Evolutionary conservation across 164 flowering plant genomes (phyloP).

Genomic region (Magnolia kwangsiensis): DNA sequence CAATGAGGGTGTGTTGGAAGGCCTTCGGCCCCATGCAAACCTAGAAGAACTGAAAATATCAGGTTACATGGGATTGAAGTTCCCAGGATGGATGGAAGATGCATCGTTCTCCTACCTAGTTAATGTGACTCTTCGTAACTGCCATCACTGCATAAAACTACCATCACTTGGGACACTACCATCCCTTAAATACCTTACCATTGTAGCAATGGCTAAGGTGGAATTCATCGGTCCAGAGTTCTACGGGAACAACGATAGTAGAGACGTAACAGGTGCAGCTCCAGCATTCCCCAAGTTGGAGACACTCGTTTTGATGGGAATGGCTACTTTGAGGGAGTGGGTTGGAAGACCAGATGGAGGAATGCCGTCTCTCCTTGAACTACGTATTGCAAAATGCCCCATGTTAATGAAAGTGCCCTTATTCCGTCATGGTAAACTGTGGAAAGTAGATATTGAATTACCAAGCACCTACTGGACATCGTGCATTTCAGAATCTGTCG

Average conservation of each 20-base stretch:
- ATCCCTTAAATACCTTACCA: background rate
- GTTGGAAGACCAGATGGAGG: background rate
- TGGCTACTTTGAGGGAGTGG: background rate
- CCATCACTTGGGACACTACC: constrained; percentile 8
- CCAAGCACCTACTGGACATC: constrained; percentile 9
- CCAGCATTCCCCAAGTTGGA: constrained; percentile 10
- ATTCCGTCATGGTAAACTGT: constrained; percentile 3
- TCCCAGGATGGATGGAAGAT: constrained; percentile 4
- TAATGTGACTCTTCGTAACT: background rate
- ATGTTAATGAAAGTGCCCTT: constrained; percentile 9
- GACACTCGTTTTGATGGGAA: background rate
- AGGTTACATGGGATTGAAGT: background rate
- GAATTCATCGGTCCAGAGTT: background rate
- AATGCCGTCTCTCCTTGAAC: background rate
- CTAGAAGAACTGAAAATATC: background rate
- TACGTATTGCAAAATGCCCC: background rate
- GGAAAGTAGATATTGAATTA: background rate
- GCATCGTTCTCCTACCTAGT: background rate
- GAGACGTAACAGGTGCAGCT: too few species aligned
- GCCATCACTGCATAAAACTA: background rate
- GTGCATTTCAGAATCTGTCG: too few species aligned
- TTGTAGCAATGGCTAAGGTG: background rate
- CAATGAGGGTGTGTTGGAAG: background rate
- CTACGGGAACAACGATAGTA: background rate
- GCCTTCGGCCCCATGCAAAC: background rate